Evolutionary conservation across 441 rosid species (phyloP).

Genomic region (Corymbia calophylla): DNA sequence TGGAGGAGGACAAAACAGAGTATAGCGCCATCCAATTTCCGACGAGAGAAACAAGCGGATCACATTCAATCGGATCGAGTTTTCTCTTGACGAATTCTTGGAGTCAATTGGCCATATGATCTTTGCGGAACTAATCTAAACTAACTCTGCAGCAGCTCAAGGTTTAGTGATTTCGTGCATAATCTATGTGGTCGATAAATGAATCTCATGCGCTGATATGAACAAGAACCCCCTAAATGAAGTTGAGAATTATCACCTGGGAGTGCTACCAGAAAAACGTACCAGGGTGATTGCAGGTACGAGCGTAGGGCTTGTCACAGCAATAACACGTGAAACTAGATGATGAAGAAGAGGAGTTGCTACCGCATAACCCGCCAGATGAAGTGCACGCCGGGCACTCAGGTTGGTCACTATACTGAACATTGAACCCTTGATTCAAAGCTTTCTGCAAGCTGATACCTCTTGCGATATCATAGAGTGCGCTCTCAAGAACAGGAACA

Average conservation of each 20-base stretch:
- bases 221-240: not conserved
- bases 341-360: not conserved
- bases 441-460: not conserved
- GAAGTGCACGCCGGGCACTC: rapidly evolving
- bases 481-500: not conserved
- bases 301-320: not conserved
- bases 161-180: not conserved
- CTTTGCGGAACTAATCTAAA: not conserved
- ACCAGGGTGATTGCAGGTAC: not conserved
- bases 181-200: not conserved
- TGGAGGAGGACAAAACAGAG: too few species aligned
- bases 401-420: not conserved
- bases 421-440: not conserved
- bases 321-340: not conserved
- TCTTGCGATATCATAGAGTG: not conserved
- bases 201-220: not conserved
- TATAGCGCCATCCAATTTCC: too few species aligned
- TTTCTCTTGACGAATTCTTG: rapidly evolving
- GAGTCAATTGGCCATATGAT: not conserved
- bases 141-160: not conserved
- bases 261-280: not conserved
- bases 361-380: not conserved
- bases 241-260: not conserved
- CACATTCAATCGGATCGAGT: too few species aligned
- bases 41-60: too few species aligned